Base-by-base conservation (phyloP, 2,329 filamentous ascomycete genomes). In the Cadophora gregata region DNA sequence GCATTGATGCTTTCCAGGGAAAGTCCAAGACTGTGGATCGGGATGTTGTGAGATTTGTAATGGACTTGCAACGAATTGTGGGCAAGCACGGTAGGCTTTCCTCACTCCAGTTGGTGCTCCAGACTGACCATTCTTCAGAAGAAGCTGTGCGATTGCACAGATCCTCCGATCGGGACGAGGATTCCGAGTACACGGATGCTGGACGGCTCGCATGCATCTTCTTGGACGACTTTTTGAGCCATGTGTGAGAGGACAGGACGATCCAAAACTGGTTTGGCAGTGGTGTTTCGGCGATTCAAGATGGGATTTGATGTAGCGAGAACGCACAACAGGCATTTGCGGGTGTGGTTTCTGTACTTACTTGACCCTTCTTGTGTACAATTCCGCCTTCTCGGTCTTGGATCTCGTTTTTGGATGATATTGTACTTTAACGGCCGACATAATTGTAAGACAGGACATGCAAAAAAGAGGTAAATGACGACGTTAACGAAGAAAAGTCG, bases 181-280 rank as follows among this genome's bases (percentile, higher is more conserved):
- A 67, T 7, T 67, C 69, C 27, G 69, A 70, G 9, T 75, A 75
- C 58, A 71, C 68, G 36, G 72, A 76, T 68, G 68, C 65, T 21
- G 75, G 73, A 36, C 73, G 74, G 31, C 55, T 76, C 55, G 69
- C 74, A 24, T 71, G 69, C 59, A 72, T 76, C 51, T 76, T 76
- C 66, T 66, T 76, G 61, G 73, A 73, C 56, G 75, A 76, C 59
- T 76, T 76, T 61, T 64, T 75, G 61, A 64, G 71, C 56, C 70
- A 71, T 59, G n/a, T n/a, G n/a, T 75, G 65, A 74, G 31, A 4
- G 14, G 36, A 63, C 16, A 42, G 21, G 33, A 36, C 21, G n/a
- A 24, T 45, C 45, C 27, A 27, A 27, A 27, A 33, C 12, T 5
- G 42, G 48, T 2, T 25, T 33, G 14, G 36, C 16, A 9, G 33